A percentile compares a stretch with the other conserved stretches of the same genome.
Conservation (phyloP, 129 eudicot species). For the Helianthus tuberosus region DNA sequence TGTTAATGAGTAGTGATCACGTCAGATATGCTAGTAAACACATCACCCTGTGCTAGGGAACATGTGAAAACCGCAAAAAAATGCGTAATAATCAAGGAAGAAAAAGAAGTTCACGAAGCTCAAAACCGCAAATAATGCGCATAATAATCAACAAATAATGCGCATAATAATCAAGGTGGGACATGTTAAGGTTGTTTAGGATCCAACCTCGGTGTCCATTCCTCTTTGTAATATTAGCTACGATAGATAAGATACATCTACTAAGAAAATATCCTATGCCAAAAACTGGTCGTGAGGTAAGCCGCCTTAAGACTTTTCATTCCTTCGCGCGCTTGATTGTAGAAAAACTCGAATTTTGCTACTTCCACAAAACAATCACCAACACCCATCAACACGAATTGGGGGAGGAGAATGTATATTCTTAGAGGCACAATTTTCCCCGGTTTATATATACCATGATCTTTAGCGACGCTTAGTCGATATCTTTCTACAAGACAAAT, state of each 20-base stretch:
- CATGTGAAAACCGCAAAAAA: no score
- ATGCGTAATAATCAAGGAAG: slow-evolving; percentile 38
- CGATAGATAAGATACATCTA: slow-evolving; percentile 53
- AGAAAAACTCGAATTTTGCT: no score
- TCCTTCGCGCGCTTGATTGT: no score
- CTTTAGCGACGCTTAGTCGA: slow-evolving; percentile 41
- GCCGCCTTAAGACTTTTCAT: slow-evolving; percentile 55
- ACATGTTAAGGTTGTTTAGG: slow-evolving; percentile 52
- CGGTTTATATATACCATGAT: slow-evolving; percentile 39
- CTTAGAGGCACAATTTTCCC: slow-evolving; percentile 55
- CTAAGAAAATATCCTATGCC: slow-evolving; percentile 69
- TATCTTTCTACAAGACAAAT: slow-evolving; percentile 54
- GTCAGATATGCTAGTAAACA: no score
- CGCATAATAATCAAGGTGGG: slow-evolving; percentile 62
- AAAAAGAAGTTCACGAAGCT: slow-evolving; percentile 54
- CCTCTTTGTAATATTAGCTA: slow-evolving; percentile 53
- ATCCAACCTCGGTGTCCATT: slow-evolving; percentile 63
- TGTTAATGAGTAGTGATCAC: no score
- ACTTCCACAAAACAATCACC: no score
- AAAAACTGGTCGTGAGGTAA: slow-evolving; percentile 49
- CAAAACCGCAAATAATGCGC: slow-evolving; percentile 55
- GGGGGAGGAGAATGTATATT: slow-evolving; percentile 71
- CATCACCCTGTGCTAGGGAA: no score
- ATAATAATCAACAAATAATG: slow-evolving; percentile 57
- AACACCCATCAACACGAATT: slow-evolving; percentile 30